phyloP scores from a whole-genome alignment of 768 basidiomycete species.

The Russula griseocarnosa region DNA sequence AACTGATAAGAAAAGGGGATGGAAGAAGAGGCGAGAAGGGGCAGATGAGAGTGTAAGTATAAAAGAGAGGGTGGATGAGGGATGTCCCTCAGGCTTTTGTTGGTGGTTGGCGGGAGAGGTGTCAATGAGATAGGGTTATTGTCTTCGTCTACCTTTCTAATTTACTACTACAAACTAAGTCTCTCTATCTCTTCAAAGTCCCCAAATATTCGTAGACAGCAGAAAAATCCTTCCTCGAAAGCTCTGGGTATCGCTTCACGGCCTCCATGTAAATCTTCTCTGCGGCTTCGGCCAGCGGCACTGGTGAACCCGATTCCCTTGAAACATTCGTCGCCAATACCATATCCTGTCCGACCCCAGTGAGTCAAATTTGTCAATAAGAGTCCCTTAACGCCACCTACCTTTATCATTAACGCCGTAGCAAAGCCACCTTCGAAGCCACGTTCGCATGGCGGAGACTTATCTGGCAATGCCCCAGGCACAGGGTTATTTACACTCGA shows the following conservation, averaged over 20 bases:
- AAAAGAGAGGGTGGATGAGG: background rate
- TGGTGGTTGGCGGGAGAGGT: slow-evolving; percentile 1
- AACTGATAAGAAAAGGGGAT: slow-evolving; percentile 15
- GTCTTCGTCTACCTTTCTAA: background rate
- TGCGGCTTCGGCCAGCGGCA: slow-evolving; percentile 67
- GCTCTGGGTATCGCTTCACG: slow-evolving; percentile 50
- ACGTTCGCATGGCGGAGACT: slow-evolving; percentile 77
- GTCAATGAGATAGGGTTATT: background rate
- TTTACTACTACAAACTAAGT: background rate
- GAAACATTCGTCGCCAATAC: slow-evolving; percentile 70
- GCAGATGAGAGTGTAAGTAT: background rate
- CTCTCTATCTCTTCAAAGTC: slow-evolving; percentile 30
- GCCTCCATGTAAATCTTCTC: slow-evolving; percentile 57
- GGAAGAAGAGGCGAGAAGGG: slow-evolving; percentile 3
- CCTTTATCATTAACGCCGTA: slow-evolving; percentile 81
- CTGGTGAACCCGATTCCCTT: slow-evolving; percentile 42
- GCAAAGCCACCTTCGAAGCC: slow-evolving; percentile 86
- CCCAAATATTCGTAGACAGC: slow-evolving; percentile 67
- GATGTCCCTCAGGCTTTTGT: background rate
- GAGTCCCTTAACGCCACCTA: slow-evolving; percentile 29
- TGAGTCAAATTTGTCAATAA: background rate
- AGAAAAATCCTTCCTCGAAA: slow-evolving; percentile 74
- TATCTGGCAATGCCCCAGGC: slow-evolving; percentile 62
- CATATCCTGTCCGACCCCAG: slow-evolving; percentile 59
- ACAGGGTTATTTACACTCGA: slow-evolving; percentile 87